Conservation (phyloP, 306 rosid genomes). For the Pyrus communis region DNA sequence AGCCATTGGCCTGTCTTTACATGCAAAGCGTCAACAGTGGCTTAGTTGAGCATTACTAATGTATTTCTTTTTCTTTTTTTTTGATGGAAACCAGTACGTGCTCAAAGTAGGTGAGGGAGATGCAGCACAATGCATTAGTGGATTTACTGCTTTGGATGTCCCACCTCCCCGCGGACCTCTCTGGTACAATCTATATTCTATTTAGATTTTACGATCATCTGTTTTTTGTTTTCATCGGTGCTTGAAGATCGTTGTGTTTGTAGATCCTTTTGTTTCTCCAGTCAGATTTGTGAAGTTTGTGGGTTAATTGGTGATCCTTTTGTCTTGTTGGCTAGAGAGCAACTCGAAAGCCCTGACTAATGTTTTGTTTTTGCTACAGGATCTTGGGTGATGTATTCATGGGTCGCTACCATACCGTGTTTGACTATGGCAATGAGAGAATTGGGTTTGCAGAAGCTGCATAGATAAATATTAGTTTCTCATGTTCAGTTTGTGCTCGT, state of each 20-base stretch:
- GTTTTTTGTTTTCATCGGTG: background rate
- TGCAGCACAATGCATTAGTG: conserved; percentile 55
- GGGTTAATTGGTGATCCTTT: background rate
- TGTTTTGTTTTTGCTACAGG: conserved; percentile 24
- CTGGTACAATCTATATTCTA: conserved; percentile 29
- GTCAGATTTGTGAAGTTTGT: background rate
- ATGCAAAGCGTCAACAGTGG: background rate
- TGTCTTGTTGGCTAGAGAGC: background rate
- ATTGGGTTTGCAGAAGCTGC: conserved; percentile 70
- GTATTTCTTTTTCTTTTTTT: background rate
- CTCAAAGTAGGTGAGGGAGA: conserved; percentile 55
- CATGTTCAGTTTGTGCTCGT: background rate
- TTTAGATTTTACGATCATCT: background rate
- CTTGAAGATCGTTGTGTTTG: background rate
- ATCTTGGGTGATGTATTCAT: conserved; percentile 72
- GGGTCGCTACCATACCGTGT: conserved; percentile 64
- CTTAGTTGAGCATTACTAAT: background rate
- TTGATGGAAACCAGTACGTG: conserved; percentile 35
- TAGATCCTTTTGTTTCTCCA: background rate
- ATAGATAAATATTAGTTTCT: conserved; percentile 9
- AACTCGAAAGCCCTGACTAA: background rate
- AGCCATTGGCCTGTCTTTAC: background rate
- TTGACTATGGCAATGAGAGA: conserved; percentile 53
- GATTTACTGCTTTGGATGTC: conserved; percentile 53
- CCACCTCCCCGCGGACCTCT: conserved; percentile 70